Percentiles rank a stretch among this genome's conserved stretches.
phyloP scores from a whole-genome alignment of 306 rosid species.

The Cucumis melo region DNA sequence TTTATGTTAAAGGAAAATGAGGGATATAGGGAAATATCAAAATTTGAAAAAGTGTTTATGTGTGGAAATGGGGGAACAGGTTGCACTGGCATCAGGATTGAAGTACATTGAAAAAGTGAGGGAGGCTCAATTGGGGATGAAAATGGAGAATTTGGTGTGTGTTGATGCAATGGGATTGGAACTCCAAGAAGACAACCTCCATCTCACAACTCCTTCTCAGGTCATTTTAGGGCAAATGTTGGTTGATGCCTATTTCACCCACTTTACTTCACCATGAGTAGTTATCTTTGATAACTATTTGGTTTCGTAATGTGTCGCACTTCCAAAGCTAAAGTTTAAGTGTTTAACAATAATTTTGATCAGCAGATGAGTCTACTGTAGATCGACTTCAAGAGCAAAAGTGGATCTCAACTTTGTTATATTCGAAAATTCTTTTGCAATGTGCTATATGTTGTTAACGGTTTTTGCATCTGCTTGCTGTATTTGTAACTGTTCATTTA shows the following conservation, averaged over 20 bases:
- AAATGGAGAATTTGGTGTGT: slow-evolving; percentile 37
- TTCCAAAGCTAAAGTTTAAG: too few species aligned
- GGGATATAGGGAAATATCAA: too few species aligned
- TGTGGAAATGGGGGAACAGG: slow-evolving; percentile 19
- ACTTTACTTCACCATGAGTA: slow-evolving; percentile 15
- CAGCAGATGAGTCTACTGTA: too few species aligned
- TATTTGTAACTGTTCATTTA: too few species aligned
- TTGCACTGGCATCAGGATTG: slow-evolving; percentile 50
- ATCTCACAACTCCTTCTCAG: slow-evolving; percentile 50
- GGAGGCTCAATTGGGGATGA: slow-evolving; percentile 44
- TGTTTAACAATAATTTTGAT: too few species aligned
- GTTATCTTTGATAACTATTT: background rate
- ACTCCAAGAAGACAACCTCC: slow-evolving; percentile 56
- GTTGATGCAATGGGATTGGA: slow-evolving; percentile 65
- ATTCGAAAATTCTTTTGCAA: too few species aligned
- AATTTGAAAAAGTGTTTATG: background rate
- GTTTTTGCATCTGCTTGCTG: too few species aligned
- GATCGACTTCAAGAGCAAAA: too few species aligned
- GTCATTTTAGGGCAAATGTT: slow-evolving; percentile 52
- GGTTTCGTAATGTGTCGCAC: background rate
- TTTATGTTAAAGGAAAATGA: too few species aligned
- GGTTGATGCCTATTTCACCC: slow-evolving; percentile 47
- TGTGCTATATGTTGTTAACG: too few species aligned
- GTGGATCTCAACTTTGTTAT: too few species aligned
- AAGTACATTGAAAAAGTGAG: slow-evolving; percentile 44